phyloP scores from a whole-genome alignment of 495 filamentous ascomycete genomes.

The Lasiosphaeria ovina region DNA sequence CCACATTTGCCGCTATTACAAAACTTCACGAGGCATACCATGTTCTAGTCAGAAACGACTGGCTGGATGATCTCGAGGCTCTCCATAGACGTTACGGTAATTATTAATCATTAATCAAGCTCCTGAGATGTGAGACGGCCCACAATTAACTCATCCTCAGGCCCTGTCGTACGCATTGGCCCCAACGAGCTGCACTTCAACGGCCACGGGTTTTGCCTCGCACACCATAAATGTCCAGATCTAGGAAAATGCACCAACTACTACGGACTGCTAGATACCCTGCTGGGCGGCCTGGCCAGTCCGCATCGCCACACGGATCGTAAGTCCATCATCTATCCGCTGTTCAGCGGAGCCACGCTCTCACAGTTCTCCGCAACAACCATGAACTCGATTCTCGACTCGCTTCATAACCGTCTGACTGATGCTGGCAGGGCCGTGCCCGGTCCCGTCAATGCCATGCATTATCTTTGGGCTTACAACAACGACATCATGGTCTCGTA shows the following conservation, averaged over 20 bases:
- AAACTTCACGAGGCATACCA: slow-evolving; percentile 9
- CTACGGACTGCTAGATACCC: slow-evolving; percentile 6
- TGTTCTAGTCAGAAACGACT: slow-evolving; percentile 4
- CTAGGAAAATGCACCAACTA: slow-evolving; percentile 11
- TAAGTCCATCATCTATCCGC: slow-evolving; percentile 10
- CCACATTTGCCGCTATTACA: slow-evolving; percentile 3
- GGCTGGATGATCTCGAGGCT: slow-evolving; percentile 1
- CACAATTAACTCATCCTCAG: not conserved
- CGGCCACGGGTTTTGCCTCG: slow-evolving; percentile 8
- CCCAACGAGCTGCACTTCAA: slow-evolving; percentile 11
- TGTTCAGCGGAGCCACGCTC: slow-evolving; percentile 6
- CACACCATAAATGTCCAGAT: not conserved
- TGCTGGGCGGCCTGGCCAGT: slow-evolving; percentile 8
- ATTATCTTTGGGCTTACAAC: slow-evolving; percentile 7
- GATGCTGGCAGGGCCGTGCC: not conserved
- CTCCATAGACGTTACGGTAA: slow-evolving; percentile 6
- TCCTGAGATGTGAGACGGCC: not conserved
- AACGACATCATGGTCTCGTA: slow-evolving; percentile 12
- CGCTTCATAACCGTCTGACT: slow-evolving; percentile 1
- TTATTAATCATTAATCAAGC: not conserved
- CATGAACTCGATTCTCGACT: slow-evolving; percentile 4
- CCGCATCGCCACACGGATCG: slow-evolving; percentile 2
- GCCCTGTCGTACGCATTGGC: slow-evolving; percentile 8
- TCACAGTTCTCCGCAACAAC: slow-evolving; percentile 7
- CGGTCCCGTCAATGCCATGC: slow-evolving; percentile 2